Percentiles rank a stretch among this genome's conserved stretches.
Conservation (phyloP, 768 basidiomycete genomes). For the Termitomyces sp. region DNA sequence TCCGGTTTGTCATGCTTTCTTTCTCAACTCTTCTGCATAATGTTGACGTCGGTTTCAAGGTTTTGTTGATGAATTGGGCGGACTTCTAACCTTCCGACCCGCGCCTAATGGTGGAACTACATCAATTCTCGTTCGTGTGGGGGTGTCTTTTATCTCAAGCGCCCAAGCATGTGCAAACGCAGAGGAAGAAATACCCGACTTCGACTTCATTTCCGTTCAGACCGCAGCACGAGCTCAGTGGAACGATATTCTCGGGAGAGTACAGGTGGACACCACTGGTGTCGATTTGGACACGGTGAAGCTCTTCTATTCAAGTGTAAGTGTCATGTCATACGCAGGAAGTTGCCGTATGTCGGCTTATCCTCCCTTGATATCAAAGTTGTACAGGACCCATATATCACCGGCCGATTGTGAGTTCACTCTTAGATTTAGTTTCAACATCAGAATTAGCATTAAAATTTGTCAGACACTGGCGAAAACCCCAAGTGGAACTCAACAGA, state of each 20-base stretch:
- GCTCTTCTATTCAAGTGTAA: conserved; percentile 55
- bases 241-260: conserved; percentile 51
- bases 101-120: conserved; percentile 28
- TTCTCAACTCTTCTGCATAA: background rate
- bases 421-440: background rate
- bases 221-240: conserved; percentile 38
- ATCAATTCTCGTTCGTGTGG: conserved; percentile 51
- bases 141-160: conserved; percentile 59
- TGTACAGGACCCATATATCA: conserved; percentile 57
- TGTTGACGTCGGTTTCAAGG: conserved; percentile 21
- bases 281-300: conserved; percentile 44
- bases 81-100: conserved; percentile 44
- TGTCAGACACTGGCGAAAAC: conserved; percentile 56
- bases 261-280: conserved; percentile 44
- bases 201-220: conserved; percentile 47
- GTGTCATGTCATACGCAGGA: conserved; percentile 6
- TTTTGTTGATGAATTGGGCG: conserved; percentile 46
- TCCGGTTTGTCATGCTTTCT: conserved; percentile 27
- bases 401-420: conserved; percentile 55
- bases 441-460: background rate
- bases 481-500: conserved; percentile 58
- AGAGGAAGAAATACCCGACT: conserved; percentile 53
- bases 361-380: conserved; percentile 18
- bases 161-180: conserved; percentile 58
- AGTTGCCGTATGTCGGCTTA: background rate